phyloP scores from a whole-genome alignment of 768 basidiomycete species.

The Trametes cinnabarina region DNA sequence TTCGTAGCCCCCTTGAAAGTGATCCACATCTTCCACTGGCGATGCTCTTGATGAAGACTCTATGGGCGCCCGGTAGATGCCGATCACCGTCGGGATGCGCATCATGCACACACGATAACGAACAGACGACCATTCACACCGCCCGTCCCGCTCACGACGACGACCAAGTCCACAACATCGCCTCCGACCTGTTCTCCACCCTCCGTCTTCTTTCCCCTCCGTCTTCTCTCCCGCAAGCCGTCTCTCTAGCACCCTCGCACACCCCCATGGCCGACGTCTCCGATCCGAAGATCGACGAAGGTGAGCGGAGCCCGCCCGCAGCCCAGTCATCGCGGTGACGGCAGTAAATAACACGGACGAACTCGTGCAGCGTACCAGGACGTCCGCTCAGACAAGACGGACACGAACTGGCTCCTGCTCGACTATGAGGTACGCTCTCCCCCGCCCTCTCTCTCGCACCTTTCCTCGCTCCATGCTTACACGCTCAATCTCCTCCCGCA shows the following conservation, averaged over 20 bases:
- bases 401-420: conserved; percentile 86
- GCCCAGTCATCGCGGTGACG: conserved; percentile 23
- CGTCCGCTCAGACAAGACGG: conserved; percentile 80
- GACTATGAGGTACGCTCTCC: conserved; percentile 70
- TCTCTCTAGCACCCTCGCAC: not conserved
- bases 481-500: not conserved
- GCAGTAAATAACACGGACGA: conserved; percentile 23
- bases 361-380: conserved; percentile 72
- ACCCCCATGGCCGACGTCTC: conserved; percentile 73
- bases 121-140: no score
- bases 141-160: no score
- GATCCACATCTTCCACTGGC: no score
- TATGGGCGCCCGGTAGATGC: conserved; percentile 1
- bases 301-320: conserved; percentile 40
- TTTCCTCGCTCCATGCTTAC: not conserved
- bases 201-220: not conserved
- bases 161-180: no score
- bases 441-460: not conserved
- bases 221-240: not conserved
- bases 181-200: not conserved
- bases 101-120: no score
- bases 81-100: no score
- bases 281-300: conserved; percentile 69
- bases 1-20: no score
- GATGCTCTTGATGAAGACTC: no score